phyloP scores from a whole-genome alignment of 2,329 filamentous ascomycete genomes.

The Trichophaea hybrida region DNA sequence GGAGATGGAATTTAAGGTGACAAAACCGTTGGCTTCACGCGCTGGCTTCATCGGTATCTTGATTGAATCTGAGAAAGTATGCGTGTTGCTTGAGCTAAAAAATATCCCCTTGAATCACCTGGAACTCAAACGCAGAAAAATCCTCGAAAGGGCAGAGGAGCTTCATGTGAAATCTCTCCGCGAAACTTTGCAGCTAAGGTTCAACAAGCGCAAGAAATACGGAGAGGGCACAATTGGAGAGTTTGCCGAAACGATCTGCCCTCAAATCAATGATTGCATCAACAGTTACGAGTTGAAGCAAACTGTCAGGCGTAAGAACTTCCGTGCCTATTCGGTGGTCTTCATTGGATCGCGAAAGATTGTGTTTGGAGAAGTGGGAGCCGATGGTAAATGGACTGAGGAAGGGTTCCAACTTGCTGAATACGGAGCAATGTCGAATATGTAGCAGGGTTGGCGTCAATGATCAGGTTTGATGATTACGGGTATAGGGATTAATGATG shows the following conservation, averaged over 20 bases:
- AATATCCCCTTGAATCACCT: background rate
- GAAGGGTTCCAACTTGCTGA: background rate
- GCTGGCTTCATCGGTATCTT: background rate
- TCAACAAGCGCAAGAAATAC: background rate
- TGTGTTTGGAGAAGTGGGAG: background rate
- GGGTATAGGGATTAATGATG: no score
- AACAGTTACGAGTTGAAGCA: background rate
- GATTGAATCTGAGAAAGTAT: background rate
- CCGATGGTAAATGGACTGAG: background rate
- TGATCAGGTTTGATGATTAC: no score
- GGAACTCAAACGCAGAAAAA: background rate
- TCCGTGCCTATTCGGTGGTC: background rate
- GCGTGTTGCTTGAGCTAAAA: background rate
- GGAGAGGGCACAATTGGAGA: background rate
- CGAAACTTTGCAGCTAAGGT: background rate
- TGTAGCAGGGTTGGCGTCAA: no score
- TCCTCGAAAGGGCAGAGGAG: background rate
- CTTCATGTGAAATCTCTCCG: background rate
- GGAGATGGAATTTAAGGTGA: background rate
- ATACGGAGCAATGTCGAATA: no score
- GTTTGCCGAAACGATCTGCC: background rate
- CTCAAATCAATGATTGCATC: background rate
- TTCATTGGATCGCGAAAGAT: background rate
- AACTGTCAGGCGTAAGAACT: background rate
- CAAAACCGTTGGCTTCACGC: background rate